phyloP scores from a whole-genome alignment of 257 asterid species.

The Plectranthus barbatus region DNA sequence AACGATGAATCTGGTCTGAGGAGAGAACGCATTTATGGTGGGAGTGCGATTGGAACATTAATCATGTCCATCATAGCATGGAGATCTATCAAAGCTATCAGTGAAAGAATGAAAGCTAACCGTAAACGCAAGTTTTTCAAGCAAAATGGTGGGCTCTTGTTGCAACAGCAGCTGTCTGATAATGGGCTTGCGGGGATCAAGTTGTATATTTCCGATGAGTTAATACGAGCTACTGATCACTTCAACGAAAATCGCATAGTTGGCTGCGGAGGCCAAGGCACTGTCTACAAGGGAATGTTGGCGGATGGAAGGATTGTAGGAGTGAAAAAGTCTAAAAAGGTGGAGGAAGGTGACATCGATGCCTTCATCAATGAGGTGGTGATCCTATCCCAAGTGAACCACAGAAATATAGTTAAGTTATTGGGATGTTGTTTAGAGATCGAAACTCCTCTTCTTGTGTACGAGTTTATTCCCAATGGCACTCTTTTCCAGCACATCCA shows the following conservation, averaged over 20 bases:
- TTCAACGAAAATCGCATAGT: slow-evolving; percentile 25
- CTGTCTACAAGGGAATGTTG: too few species aligned
- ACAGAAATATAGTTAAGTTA: too few species aligned
- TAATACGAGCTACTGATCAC: slow-evolving; percentile 24
- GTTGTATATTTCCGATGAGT: slow-evolving; percentile 21
- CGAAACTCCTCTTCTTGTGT: too few species aligned
- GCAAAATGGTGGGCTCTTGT: slow-evolving; percentile 28
- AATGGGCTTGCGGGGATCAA: slow-evolving; percentile 18
- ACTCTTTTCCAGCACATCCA: too few species aligned
- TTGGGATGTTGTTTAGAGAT: too few species aligned
- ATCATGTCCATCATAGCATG: slow-evolving; percentile 5
- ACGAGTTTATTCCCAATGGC: too few species aligned
- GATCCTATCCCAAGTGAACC: too few species aligned
- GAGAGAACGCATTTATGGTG: background rate
- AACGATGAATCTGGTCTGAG: background rate
- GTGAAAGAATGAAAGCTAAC: slow-evolving; percentile 9
- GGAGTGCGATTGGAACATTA: background rate
- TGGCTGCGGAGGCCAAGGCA: slow-evolving; percentile 41
- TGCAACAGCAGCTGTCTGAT: slow-evolving; percentile 23
- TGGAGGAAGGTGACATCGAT: slow-evolving; percentile 22
- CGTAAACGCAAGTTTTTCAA: slow-evolving; percentile 15
- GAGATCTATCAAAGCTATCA: slow-evolving; percentile 4
- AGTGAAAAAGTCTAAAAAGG: slow-evolving; percentile 27
- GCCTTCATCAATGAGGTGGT: slow-evolving; percentile 35
- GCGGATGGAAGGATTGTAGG: slow-evolving; percentile 30